phyloP scores from a whole-genome alignment of 192 early-diverging fungal genomes.

The Podila epicladia region DNA sequence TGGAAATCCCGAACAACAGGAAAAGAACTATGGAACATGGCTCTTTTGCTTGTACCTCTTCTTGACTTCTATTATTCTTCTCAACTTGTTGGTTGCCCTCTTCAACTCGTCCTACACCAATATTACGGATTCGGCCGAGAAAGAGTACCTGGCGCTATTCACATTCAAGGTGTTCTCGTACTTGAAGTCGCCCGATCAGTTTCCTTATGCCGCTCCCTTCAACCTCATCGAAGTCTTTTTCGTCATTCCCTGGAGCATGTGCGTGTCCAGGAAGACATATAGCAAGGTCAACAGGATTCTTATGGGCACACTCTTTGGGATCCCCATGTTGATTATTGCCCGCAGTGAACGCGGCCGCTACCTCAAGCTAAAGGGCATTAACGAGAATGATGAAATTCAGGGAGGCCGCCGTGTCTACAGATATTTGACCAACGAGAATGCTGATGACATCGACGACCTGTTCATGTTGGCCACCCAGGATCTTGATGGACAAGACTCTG shows the following conservation, averaged over 20 bases:
- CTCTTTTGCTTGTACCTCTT: slow-evolving; percentile 52
- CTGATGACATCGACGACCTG: slow-evolving; percentile 30
- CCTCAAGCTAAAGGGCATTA: slow-evolving; percentile 18
- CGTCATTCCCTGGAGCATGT: slow-evolving; percentile 31
- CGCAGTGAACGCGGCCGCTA: slow-evolving; percentile 24
- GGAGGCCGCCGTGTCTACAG: slow-evolving; percentile 35
- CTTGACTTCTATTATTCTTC: slow-evolving; percentile 48
- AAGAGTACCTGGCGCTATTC: slow-evolving; percentile 48
- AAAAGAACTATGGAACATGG: slow-evolving; percentile 18
- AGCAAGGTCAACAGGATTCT: slow-evolving; percentile 11
- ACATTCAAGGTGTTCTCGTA: slow-evolving; percentile 55
- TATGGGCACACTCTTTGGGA: slow-evolving; percentile 30
- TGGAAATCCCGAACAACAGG: neutral
- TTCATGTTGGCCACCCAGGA: slow-evolving; percentile 30
- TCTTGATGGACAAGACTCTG: neutral
- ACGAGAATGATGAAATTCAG: slow-evolving; percentile 26
- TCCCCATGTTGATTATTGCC: slow-evolving; percentile 31
- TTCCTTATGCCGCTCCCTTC: slow-evolving; percentile 52
- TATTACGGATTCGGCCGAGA: slow-evolving; percentile 46
- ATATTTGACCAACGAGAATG: slow-evolving; percentile 28
- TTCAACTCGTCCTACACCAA: slow-evolving; percentile 58
- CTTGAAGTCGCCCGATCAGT: slow-evolving; percentile 49
- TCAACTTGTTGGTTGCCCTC: slow-evolving; percentile 53
- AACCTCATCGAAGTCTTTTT: slow-evolving; percentile 53
- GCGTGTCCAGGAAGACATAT: slow-evolving; percentile 29